Percentiles rank a stretch among this genome's conserved stretches.
Evolutionary conservation across 345 rosid species (phyloP).

Genomic region (Geranium rotundifolium): DNA sequence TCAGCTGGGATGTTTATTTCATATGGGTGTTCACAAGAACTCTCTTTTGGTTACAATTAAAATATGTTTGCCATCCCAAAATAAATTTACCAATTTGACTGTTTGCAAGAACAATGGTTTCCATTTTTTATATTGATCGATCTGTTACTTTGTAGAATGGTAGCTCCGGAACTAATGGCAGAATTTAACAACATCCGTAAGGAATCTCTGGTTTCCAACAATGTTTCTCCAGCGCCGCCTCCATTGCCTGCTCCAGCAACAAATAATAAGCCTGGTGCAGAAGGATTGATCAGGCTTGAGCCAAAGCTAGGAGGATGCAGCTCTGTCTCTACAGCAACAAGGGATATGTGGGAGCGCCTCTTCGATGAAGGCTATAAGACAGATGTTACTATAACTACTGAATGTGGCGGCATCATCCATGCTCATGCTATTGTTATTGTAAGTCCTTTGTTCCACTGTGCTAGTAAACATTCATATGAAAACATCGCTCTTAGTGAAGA

Average conservation of each 20-base stretch:
- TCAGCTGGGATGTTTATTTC: no score
- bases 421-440: slow-evolving; percentile 73
- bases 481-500: neutral
- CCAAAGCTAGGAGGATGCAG: slow-evolving; percentile 13
- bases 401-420: slow-evolving; percentile 35
- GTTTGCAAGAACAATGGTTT: no score
- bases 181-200: slow-evolving; percentile 3
- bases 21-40: neutral
- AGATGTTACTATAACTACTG: slow-evolving; percentile 47
- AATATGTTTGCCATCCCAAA: no score
- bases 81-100: no score
- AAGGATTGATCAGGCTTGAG: slow-evolving; percentile 7
- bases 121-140: no score
- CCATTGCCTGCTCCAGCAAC: slow-evolving; percentile 37
- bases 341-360: slow-evolving; percentile 58
- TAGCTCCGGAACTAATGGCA: slow-evolving; percentile 2
- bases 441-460: slow-evolving; percentile 14
- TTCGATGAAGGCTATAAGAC: slow-evolving; percentile 66
- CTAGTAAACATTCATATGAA: neutral
- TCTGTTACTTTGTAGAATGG: slow-evolving; percentile 1
- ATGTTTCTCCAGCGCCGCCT: slow-evolving; percentile 34
- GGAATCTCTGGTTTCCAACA: slow-evolving; percentile 7
- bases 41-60: neutral
- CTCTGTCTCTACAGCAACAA: slow-evolving; percentile 27
- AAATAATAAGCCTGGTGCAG: slow-evolving; percentile 8